Base-by-base conservation (phyloP, 2,329 filamentous ascomycete species). In the Diaporthe citrichinensis region DNA sequence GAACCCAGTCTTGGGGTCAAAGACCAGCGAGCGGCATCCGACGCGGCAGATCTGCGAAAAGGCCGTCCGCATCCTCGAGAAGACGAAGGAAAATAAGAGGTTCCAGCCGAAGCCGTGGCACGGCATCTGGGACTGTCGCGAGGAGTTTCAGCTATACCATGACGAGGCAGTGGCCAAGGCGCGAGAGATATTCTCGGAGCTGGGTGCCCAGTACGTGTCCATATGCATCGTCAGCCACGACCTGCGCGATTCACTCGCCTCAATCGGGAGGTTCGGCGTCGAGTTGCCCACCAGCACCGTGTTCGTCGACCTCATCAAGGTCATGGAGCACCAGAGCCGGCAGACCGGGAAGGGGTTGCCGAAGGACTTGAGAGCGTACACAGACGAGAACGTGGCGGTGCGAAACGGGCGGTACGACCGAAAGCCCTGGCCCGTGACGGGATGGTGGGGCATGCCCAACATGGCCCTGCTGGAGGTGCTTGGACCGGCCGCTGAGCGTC, bases 11-110 rank as follows among this genome's bases (percentile, higher is more conserved):
- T 34, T 1, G 20, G 44, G 44, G 1, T 67, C 61, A 67, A 49
- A 51, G 61, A 23, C 28, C 28, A 49, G 61, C 9, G 34, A 51
- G 28, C 25, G 14, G 28, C 61, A 67, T 28, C 44, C 61, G 9
- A 51, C 61, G 8, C 61, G 61, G 20, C 61, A 67, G 25, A 9
- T 67, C 28, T 67, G 61, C 28, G n/a, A 51, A 10, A 67, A 34
- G 23, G 3, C 6, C 28, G 36, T 67, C 12, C 15, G 28, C 28
- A n/a, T 34, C 3, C 10, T 67, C 10, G 41, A 67, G 12, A 49
- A n/a, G 20, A 3, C 5, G 5, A 67, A 67, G 20, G 25, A 25
- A 10, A 36, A n/a, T 28, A 51, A 25, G 20, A 7, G 61, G 10
- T 9, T 28, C 6, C 7, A 12, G 41, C 61, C 25, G 4, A 49